These are phyloP conservation scores for Senecio squalidus DNA, from an alignment of 140 eudicot species.

Conservation along the genomic window DNA sequence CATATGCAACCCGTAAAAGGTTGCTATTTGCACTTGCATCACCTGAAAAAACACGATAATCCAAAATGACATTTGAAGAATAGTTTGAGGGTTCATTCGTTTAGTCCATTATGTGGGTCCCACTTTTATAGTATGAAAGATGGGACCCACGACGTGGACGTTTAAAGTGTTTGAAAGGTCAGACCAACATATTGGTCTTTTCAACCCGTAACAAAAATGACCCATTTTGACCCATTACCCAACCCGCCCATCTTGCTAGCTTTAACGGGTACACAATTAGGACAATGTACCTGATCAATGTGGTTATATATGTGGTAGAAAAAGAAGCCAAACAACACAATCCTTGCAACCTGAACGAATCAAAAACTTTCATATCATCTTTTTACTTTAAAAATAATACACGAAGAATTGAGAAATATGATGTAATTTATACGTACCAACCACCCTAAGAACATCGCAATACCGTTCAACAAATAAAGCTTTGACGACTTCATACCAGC, in stretches of 20 bases:
- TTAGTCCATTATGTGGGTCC: neutral
- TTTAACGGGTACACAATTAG: neutral
- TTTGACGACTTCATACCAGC: conserved; percentile 71
- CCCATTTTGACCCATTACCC: too few species aligned
- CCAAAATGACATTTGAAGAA: neutral
- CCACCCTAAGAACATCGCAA: conserved; percentile 88
- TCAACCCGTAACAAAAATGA: too few species aligned
- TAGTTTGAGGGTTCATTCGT: neutral
- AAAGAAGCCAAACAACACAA: conserved; percentile 55
- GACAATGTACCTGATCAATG: conserved; percentile 57
- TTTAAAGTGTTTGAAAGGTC: too few species aligned
- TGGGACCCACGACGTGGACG: neutral
- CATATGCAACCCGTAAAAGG: conserved; percentile 51
- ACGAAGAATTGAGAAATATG: neutral
- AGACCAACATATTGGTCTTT: too few species aligned
- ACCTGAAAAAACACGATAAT: conserved; percentile 40
- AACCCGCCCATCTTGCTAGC: too few species aligned
- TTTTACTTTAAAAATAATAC: neutral
- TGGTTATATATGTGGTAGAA: conserved; percentile 70
- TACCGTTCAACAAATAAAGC: conserved; percentile 59
- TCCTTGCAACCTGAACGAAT: conserved; percentile 66
- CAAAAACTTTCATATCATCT: conserved; percentile 13
- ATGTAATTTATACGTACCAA: conserved; percentile 45
- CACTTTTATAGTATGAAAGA: neutral
- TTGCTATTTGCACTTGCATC: conserved; percentile 41